A percentile compares a stretch with the other conserved stretches of the same genome.
Conservation (phyloP, 805 yeast species). For the Candida nonsorbophila region DNA sequence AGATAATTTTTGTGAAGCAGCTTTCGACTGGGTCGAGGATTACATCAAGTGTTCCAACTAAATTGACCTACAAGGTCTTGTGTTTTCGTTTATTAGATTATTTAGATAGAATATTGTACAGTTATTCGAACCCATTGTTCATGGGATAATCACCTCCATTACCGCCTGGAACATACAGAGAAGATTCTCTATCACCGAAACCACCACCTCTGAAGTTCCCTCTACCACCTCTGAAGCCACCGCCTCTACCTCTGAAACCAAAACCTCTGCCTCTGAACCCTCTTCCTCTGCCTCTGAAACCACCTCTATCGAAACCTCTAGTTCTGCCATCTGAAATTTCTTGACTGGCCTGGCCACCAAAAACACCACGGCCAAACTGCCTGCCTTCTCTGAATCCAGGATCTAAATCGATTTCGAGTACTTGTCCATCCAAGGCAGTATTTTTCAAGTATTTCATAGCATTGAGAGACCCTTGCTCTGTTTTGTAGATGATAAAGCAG, state of each 20-base stretch:
- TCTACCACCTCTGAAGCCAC: slow-evolving; percentile 14
- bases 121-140: background rate
- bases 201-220: slow-evolving; percentile 15
- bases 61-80: no score
- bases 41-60: slow-evolving; percentile 8
- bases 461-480: slow-evolving; percentile 66
- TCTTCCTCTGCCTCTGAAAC: slow-evolving; percentile 42
- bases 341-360: slow-evolving; percentile 88
- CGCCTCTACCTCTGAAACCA: slow-evolving; percentile 24
- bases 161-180: background rate
- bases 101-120: background rate
- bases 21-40: slow-evolving; percentile 9
- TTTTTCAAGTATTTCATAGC: slow-evolving; percentile 79
- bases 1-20: slow-evolving; percentile 16
- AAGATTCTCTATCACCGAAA: slow-evolving; percentile 2
- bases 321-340: slow-evolving; percentile 34
- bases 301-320: slow-evolving; percentile 41
- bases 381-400: slow-evolving; percentile 96
- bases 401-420: slow-evolving; percentile 83
- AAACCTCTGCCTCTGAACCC: slow-evolving; percentile 38
- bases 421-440: slow-evolving; percentile 79
- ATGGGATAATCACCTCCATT: no score
- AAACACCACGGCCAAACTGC: slow-evolving; percentile 89
- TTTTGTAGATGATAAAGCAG: slow-evolving; percentile 79
- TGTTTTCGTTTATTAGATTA: no score